Conservation (phyloP, 495 filamentous ascomycete genomes). For the Filosporella fistucella region DNA sequence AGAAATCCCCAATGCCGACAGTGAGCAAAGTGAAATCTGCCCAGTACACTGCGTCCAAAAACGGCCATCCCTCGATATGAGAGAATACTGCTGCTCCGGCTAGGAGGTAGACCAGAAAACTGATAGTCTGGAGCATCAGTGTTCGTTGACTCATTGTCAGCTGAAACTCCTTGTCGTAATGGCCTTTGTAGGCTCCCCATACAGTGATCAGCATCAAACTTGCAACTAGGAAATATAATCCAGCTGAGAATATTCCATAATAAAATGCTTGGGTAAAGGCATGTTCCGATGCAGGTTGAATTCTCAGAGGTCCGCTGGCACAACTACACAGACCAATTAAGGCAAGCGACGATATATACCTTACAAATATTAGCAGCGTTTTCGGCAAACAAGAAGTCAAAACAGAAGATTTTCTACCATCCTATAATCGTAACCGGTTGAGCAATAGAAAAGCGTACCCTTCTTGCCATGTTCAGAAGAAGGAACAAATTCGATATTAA, state of each 20-base stretch:
- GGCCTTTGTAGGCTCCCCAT: slow-evolving; percentile 55
- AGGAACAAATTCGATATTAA: slow-evolving; percentile 67
- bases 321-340: slow-evolving; percentile 56
- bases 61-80: slow-evolving; percentile 71
- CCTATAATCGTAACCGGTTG: slow-evolving; percentile 61
- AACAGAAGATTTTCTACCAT: slow-evolving; percentile 30
- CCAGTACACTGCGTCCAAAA: slow-evolving; percentile 78
- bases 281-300: slow-evolving; percentile 35
- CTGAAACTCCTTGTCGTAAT: slow-evolving; percentile 66
- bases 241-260: slow-evolving; percentile 73
- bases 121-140: slow-evolving; percentile 84
- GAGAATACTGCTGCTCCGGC: slow-evolving; percentile 68
- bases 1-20: slow-evolving; percentile 71
- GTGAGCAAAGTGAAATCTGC: slow-evolving; percentile 82
- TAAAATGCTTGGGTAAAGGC: slow-evolving; percentile 73
- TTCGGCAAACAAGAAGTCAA: neutral
- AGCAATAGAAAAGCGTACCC: slow-evolving; percentile 74
- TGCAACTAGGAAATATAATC: slow-evolving; percentile 71
- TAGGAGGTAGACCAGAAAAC: slow-evolving; percentile 70
- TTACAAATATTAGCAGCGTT: slow-evolving; percentile 5
- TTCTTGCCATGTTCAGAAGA: slow-evolving; percentile 79
- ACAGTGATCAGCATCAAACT: slow-evolving; percentile 66
- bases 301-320: slow-evolving; percentile 45
- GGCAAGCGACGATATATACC: slow-evolving; percentile 61
- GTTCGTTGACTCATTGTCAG: slow-evolving; percentile 73